These are phyloP conservation scores for Biscogniauxia marginata DNA, from an alignment of 2,329 filamentous ascomycete species.

Conservation along the genomic window DNA sequence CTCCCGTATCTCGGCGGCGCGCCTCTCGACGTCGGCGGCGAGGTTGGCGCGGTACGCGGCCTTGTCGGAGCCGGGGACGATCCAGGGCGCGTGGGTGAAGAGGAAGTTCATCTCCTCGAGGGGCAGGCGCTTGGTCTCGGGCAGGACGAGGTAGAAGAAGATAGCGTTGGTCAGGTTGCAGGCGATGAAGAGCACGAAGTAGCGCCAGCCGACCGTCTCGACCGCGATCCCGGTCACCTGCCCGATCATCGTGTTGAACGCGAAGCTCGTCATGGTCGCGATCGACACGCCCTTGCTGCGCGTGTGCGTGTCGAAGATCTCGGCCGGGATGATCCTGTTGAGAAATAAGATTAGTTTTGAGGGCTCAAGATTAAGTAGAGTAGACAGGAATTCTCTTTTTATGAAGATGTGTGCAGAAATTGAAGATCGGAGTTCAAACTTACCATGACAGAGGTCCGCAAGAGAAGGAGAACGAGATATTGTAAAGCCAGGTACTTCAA, in stretches of 20 bases:
- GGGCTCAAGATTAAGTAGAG: no score
- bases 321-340: slow-evolving; percentile 61
- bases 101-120: slow-evolving; percentile 68
- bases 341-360: background rate
- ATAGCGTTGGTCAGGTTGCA: slow-evolving; percentile 55
- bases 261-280: slow-evolving; percentile 70
- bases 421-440: slow-evolving; percentile 1
- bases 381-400: no score
- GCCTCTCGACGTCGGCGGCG: slow-evolving; percentile 55
- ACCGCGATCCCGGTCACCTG: slow-evolving; percentile 45
- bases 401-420: slow-evolving; percentile 39
- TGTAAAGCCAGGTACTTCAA: slow-evolving; percentile 71
- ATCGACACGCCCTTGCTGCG: slow-evolving; percentile 73
- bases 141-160: slow-evolving; percentile 61
- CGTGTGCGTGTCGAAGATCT: slow-evolving; percentile 76
- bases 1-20: slow-evolving; percentile 54
- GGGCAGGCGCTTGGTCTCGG: slow-evolving; percentile 61
- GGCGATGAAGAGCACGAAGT: slow-evolving; percentile 60
- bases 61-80: slow-evolving; percentile 58
- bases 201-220: slow-evolving; percentile 51
- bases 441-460: slow-evolving; percentile 62
- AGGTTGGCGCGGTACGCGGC: slow-evolving; percentile 45
- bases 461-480: slow-evolving; percentile 71
- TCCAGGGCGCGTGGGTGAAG: slow-evolving; percentile 61
- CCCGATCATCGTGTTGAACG: slow-evolving; percentile 63